A percentile compares a stretch with the other conserved stretches of the same genome.
Conservation (phyloP, 768 basidiomycete species). For the Trametes cingulata region DNA sequence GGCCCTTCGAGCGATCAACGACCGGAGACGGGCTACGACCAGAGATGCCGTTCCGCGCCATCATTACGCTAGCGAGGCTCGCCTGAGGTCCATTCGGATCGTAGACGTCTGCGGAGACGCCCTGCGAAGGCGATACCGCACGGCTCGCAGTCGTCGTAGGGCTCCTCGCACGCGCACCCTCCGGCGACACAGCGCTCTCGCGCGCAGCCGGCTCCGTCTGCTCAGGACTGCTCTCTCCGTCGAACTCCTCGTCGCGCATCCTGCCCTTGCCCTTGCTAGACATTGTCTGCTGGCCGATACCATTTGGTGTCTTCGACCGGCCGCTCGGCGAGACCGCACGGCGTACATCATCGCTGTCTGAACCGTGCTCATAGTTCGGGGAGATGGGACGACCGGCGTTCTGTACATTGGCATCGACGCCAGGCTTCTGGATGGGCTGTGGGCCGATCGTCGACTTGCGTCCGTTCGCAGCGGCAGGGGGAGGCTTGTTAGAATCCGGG, state of each 20-base stretch:
- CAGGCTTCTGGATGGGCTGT: conserved; percentile 9
- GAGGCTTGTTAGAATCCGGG: conserved; percentile 60
- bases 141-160: conserved; percentile 48
- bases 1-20: conserved; percentile 55
- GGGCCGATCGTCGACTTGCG: conserved; percentile 12
- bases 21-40: conserved; percentile 60
- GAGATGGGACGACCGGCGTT: conserved; percentile 63
- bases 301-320: conserved; percentile 40
- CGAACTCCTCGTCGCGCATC: conserved; percentile 44
- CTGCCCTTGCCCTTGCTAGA: conserved; percentile 52
- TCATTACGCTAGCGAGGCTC: conserved; percentile 56
- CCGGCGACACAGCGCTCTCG: conserved; percentile 59
- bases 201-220: conserved; percentile 43
- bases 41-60: conserved; percentile 50
- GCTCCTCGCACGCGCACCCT: conserved; percentile 59
- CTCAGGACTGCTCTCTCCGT: conserved; percentile 50
- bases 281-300: conserved; percentile 37
- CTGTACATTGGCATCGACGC: conserved; percentile 23
- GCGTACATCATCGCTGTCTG: conserved; percentile 58
- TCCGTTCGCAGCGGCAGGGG: conserved; percentile 30
- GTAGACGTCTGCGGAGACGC: conserved; percentile 18
- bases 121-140: conserved; percentile 55
- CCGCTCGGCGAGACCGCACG: conserved; percentile 67
- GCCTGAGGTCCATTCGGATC: conserved; percentile 35
- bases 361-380: conserved; percentile 43